Conservation (phyloP, 805 yeast genomes). For the Metschnikowia peoriensis region DNA sequence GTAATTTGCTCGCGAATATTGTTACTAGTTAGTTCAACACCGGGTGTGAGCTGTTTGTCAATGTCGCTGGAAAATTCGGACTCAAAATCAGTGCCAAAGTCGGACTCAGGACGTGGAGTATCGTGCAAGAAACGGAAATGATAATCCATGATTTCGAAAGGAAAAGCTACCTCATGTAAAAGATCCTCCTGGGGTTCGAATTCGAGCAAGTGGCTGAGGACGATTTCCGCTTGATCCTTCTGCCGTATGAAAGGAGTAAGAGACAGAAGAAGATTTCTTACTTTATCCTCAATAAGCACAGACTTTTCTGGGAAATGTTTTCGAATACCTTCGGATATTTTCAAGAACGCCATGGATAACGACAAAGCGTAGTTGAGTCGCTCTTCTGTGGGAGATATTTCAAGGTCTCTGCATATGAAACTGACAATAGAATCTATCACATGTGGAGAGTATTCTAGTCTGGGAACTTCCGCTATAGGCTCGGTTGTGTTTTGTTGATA, state of each 20-base stretch:
- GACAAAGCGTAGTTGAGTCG: not conserved
- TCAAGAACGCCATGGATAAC: not conserved
- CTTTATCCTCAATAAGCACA: constrained; percentile 2
- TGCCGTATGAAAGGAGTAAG: constrained; percentile 8
- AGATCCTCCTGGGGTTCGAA: not conserved
- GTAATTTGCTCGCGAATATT: not conserved
- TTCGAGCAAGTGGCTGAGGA: constrained; percentile 1
- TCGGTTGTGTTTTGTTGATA: not conserved
- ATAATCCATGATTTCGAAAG: constrained; percentile 15
- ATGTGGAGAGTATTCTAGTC: constrained; percentile 1
- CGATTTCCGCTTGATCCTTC: constrained; percentile 7
- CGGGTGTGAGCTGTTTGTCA: not conserved
- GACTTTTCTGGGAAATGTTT: not conserved
- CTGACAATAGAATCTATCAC: not conserved
- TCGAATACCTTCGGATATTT: not conserved
- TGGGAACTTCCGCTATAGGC: not conserved
- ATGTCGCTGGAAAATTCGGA: constrained; percentile 4
- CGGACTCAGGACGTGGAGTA: not conserved
- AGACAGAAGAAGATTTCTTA: constrained; percentile 8
- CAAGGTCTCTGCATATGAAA: not conserved
- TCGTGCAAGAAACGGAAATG: constrained; percentile 6
- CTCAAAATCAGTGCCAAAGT: constrained; percentile 4
- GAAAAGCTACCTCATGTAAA: constrained; percentile 11
- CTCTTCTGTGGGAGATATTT: not conserved
- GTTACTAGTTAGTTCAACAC: not conserved